Base-by-base conservation (phyloP, 164 flowering plant genomes). In the Hamamelis virginiana region DNA sequence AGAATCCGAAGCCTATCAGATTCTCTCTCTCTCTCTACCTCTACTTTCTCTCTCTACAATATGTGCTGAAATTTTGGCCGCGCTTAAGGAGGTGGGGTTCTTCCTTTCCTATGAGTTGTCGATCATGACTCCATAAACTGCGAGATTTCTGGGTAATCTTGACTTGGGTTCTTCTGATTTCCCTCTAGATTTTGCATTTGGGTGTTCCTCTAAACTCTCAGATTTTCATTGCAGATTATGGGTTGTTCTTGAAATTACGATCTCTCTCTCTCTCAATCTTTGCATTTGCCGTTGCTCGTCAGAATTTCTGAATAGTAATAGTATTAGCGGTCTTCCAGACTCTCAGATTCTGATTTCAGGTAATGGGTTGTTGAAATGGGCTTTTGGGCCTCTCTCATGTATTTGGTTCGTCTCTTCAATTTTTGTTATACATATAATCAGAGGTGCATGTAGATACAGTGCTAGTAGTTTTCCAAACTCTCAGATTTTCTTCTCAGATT, bases 71-170 rank as follows among this genome's bases (percentile, higher is more conserved):
- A 63, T 2, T 1, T 61, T 65, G 75, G 69, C 78, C 65, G 13
- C 11, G 23, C 57, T 67, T 14, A 25, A 27, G 70, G 72, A 64
- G 63, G 44, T 75, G 66, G 62, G 23, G 46, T 57, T 41, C 33
- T 57, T 26, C 25, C 62, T 67, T 33, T 53, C 65, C 57, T 52
- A 46, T 44, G 60, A 66, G 58, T 50, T 56, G 33, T 65, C 65
- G 51, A 70, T 76, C 69, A 62, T 72, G 64, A 38, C 75, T 66
- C 33, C 72, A 21, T 47, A 44, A 41, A 26, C 67, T 33, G 66
- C 69, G 76, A 75, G 72, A 75, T 72, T 73, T 71, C 64, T 8
- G 63, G 74, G 56, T 62, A 68, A 57, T 66, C 65, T 80, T 59
- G 41, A 23, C 51, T 51, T 72, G 44, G 28, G n/a, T 47, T 74